Evolutionary conservation across 1,139 yeast species (phyloP).

Genomic region (Protomyces macrosporus): DNA sequence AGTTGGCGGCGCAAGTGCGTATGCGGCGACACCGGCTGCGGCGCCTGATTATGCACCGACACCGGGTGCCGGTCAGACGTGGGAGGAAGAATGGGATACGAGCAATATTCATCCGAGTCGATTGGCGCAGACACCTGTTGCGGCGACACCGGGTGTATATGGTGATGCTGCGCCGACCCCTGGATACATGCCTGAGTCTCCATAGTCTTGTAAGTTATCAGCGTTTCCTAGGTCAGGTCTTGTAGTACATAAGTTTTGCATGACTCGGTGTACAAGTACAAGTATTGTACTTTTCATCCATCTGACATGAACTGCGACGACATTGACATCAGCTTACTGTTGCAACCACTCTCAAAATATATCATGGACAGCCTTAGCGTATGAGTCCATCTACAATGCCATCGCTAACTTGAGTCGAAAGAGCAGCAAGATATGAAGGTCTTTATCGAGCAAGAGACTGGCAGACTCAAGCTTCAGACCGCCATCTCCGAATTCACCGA

Average conservation of each 20-base stretch:
- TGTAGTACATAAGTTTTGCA: no score
- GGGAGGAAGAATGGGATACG: conserved; percentile 18
- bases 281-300: no score
- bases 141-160: neutral
- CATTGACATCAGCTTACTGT: no score
- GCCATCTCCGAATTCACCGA: conserved; percentile 26
- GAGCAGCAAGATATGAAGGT: conserved; percentile 23
- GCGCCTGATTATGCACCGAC: conserved; percentile 1
- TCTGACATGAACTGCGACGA: no score
- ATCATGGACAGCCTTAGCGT: neutral
- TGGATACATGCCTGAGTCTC: neutral
- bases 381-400: neutral
- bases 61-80: conserved; percentile 2
- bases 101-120: neutral
- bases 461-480: conserved; percentile 23
- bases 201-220: neutral
- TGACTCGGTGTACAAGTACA: no score
- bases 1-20: neutral
- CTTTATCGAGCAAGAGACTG: conserved; percentile 26
- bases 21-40: neutral
- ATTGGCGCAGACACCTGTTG: neutral
- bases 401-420: neutral
- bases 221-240: no score
- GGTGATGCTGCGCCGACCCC: neutral
- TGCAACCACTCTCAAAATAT: neutral